These are phyloP conservation scores for Amesomyces nigricolor DNA, from an alignment of 2,329 filamentous ascomycete species.

Conservation along the genomic window DNA sequence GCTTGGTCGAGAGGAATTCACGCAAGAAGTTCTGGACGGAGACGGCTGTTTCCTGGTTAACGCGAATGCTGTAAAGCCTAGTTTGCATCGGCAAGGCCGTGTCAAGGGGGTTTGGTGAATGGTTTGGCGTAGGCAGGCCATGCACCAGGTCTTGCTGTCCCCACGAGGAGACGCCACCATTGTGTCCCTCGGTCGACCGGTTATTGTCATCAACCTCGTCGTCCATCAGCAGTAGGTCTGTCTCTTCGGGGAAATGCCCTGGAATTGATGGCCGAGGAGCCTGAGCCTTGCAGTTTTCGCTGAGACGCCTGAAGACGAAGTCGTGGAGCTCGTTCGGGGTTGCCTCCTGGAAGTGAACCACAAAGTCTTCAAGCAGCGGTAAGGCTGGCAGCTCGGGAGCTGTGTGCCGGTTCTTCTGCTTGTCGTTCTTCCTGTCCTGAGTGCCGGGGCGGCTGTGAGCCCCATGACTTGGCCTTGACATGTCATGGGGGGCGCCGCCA, in stretches of 20 bases:
- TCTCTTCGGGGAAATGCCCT: neutral
- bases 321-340: conserved; percentile 40
- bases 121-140: conserved; percentile 36
- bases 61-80: conserved; percentile 43
- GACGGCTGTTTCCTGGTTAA: conserved; percentile 43
- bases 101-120: conserved; percentile 24
- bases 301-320: conserved; percentile 43
- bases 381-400: conserved; percentile 37
- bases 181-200: neutral
- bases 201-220: neutral
- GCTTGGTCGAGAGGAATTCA: conserved; percentile 45
- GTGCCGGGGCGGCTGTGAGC: neutral
- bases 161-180: neutral
- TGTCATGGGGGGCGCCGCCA: neutral
- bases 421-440: neutral
- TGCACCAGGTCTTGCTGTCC: conserved; percentile 15
- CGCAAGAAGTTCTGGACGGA: conserved; percentile 53
- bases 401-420: neutral
- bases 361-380: conserved; percentile 49
- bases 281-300: conserved; percentile 31
- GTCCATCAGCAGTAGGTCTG: neutral
- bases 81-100: conserved; percentile 24
- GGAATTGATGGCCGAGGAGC: neutral
- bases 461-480: neutral
- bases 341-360: conserved; percentile 49